Evolutionary conservation across 225 moss, liverwort and hornwort species (phyloP).

Genomic region (Straminergon stramineum): DNA sequence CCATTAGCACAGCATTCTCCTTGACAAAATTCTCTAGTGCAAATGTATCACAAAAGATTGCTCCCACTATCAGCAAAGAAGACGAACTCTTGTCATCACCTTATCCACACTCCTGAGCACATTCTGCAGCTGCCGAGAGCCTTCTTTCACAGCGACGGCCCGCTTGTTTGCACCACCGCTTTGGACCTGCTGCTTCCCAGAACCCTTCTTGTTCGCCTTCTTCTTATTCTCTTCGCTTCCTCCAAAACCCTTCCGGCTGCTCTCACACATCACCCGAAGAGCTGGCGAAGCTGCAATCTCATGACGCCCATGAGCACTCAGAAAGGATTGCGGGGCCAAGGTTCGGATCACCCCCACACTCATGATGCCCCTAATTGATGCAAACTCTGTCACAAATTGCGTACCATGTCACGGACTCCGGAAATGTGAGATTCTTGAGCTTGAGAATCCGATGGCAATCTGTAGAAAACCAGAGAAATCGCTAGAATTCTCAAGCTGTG

Average conservation of each 20-base stretch:
- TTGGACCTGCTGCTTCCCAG: conserved; percentile 18
- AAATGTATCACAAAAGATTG: neutral
- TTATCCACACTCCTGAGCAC: conserved; percentile 71
- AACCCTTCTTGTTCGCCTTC: conserved; percentile 21
- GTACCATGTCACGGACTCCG: neutral
- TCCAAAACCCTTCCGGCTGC: conserved; percentile 41
- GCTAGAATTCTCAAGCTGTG: neutral
- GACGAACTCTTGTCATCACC: conserved; percentile 1
- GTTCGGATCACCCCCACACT: conserved; percentile 1
- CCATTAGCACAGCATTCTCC: neutral
- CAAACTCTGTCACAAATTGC: neutral
- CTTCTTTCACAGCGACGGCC: conserved; percentile 35
- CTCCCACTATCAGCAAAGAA: neutral
- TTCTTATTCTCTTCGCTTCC: conserved; percentile 20
- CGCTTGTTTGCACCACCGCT: conserved; percentile 29
- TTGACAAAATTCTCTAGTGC: neutral
- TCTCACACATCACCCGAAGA: conserved; percentile 14
- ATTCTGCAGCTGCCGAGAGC: conserved; percentile 49
- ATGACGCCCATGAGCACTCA: neutral
- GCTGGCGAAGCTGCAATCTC: neutral
- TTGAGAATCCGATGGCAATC: neutral
- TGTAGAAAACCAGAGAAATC: neutral
- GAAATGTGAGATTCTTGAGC: neutral
- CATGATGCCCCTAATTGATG: conserved; percentile 1
- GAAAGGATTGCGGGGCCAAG: neutral